These are phyloP conservation scores for Pyrus communis DNA, from an alignment of 306 rosid genomes.

Conservation along the genomic window DNA sequence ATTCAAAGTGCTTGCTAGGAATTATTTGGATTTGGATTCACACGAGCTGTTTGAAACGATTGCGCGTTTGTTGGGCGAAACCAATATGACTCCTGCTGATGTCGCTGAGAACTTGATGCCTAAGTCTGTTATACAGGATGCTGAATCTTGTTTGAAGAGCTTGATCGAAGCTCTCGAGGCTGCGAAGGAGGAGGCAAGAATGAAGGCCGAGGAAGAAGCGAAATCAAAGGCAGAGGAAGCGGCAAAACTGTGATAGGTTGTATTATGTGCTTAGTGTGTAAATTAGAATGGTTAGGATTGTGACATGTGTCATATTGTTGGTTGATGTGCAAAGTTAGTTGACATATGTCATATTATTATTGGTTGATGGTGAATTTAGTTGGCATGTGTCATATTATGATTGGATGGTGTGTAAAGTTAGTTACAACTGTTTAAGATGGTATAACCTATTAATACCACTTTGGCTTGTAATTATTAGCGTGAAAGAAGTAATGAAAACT, in stretches of 20 bases:
- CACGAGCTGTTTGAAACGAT: slow-evolving; percentile 31
- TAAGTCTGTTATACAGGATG: slow-evolving; percentile 33
- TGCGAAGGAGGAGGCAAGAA: slow-evolving; percentile 30
- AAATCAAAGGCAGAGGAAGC: neutral
- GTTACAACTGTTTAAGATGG: too few species aligned
- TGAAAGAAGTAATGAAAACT: too few species aligned
- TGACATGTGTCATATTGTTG: too few species aligned
- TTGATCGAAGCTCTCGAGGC: slow-evolving; percentile 42
- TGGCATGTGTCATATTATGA: too few species aligned
- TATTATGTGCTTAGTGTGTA: too few species aligned
- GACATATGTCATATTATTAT: too few species aligned
- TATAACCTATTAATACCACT: too few species aligned
- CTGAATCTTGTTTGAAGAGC: slow-evolving; percentile 28
- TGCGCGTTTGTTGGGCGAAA: slow-evolving; percentile 28
- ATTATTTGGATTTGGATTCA: slow-evolving; percentile 45
- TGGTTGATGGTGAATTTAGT: too few species aligned
- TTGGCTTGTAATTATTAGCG: too few species aligned
- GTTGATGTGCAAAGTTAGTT: too few species aligned
- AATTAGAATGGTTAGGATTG: too few species aligned
- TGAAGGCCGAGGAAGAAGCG: slow-evolving; percentile 26
- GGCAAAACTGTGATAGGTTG: neutral
- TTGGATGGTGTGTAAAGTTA: too few species aligned
- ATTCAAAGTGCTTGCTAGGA: slow-evolving; percentile 55
- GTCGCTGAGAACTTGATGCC: slow-evolving; percentile 72
- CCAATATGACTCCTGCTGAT: slow-evolving; percentile 54